Evolutionary conservation across 2,329 filamentous ascomycete species (phyloP).

Genomic region (Coniosporium tulheliwenetii): DNA sequence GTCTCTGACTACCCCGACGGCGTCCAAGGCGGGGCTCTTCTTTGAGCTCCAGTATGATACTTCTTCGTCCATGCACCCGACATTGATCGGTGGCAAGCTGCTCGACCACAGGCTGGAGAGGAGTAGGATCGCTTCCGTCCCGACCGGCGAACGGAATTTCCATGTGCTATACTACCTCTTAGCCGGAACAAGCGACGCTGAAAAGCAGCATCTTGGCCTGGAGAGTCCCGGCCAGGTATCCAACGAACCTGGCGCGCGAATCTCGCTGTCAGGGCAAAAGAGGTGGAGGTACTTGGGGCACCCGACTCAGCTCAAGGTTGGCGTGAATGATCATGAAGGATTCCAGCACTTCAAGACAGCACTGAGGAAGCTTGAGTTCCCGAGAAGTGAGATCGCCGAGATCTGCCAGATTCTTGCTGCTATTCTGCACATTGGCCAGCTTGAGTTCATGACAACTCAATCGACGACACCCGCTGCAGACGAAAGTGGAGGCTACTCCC

Average conservation of each 20-base stretch:
- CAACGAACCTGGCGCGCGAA: conserved; percentile 31
- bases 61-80: conserved; percentile 64
- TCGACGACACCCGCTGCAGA: conserved; percentile 67
- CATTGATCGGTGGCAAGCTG: conserved; percentile 85
- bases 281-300: conserved; percentile 95
- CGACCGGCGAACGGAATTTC: conserved; percentile 91
- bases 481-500: conserved; percentile 90
- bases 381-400: conserved; percentile 83
- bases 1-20: conserved; percentile 84
- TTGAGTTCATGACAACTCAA: conserved; percentile 77
- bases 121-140: conserved; percentile 79
- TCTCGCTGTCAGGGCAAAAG: conserved; percentile 47
- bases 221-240: conserved; percentile 40
- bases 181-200: conserved; percentile 76
- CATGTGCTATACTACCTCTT: conserved; percentile 92
- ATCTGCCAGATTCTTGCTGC: conserved; percentile 88
- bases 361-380: conserved; percentile 83
- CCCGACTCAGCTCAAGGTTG: conserved; percentile 90
- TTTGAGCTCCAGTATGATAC: conserved; percentile 97
- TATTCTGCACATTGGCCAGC: conserved; percentile 93
- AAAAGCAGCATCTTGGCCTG: conserved; percentile 71
- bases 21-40: conserved; percentile 88
- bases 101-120: conserved; percentile 86
- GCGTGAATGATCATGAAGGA: conserved; percentile 87
- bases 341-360: conserved; percentile 98